Evolutionary conservation across 306 rosid species (phyloP).

Genomic region (Cicer pinnatifidum): DNA sequence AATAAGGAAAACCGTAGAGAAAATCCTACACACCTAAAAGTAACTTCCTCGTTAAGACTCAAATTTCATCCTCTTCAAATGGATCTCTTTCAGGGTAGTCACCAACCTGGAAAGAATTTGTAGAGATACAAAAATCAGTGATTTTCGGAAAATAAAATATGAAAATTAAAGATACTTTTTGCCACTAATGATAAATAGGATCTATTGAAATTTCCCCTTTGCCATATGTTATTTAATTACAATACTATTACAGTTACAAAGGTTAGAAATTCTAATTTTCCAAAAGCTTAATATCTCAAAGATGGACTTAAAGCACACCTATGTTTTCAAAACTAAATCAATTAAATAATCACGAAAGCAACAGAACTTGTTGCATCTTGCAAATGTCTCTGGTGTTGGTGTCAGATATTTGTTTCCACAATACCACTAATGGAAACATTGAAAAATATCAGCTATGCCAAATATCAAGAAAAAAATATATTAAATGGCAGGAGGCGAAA

Average conservation of each 20-base stretch:
- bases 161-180: constrained; percentile 7
- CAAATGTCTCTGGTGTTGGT: not conserved
- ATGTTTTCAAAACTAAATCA: not conserved
- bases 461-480: not conserved
- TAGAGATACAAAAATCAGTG: not conserved
- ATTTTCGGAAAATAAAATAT: constrained; percentile 1
- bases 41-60: constrained; percentile 36
- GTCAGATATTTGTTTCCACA: constrained; percentile 24
- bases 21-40: not conserved
- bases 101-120: constrained; percentile 68
- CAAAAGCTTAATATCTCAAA: not conserved
- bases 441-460: not conserved
- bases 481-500: constrained; percentile 6
- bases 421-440: constrained; percentile 7
- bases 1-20: not conserved
- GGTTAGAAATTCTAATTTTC: not conserved
- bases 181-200: not conserved
- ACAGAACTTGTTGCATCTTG: constrained; percentile 1
- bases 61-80: constrained; percentile 87
- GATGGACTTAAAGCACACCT: not conserved
- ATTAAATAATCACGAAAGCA: not conserved
- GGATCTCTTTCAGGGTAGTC: constrained; percentile 92
- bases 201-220: not conserved
- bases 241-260: too few relatives aligned
- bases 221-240: not conserved